phyloP scores from a whole-genome alignment of 176 grass and related monocot species.

The Cymbopogon citratus region DNA sequence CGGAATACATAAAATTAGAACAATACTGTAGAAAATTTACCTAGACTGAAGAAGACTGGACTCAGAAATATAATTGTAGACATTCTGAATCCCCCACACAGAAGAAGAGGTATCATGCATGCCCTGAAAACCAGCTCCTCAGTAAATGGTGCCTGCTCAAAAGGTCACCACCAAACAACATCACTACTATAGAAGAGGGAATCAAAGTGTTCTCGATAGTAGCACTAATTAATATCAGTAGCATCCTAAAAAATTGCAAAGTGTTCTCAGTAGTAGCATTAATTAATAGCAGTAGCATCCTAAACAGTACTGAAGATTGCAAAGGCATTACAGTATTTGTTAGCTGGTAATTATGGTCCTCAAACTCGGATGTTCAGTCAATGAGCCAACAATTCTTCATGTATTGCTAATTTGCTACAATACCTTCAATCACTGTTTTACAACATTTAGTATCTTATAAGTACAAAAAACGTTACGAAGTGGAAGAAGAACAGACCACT shows the following conservation, averaged over 20 bases:
- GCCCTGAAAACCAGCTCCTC: constrained; percentile 96
- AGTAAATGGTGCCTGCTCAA: constrained; percentile 77
- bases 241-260: background rate
- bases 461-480: background rate
- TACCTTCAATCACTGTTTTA: background rate
- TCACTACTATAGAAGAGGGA: constrained; percentile 9
- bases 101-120: constrained; percentile 95
- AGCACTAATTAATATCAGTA: background rate
- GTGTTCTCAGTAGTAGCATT: background rate
- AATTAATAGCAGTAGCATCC: background rate
- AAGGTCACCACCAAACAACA: constrained; percentile 29
- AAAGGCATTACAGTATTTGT: background rate
- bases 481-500: constrained; percentile 48
- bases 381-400: background rate
- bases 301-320: background rate
- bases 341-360: background rate
- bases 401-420: background rate
- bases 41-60: constrained; percentile 97
- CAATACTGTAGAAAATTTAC: constrained; percentile 39
- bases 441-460: background rate
- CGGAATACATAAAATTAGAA: background rate
- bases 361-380: background rate
- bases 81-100: constrained; percentile 80
- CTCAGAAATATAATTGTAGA: constrained; percentile 71
- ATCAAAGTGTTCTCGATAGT: background rate